Evolutionary conservation across 2,329 filamentous ascomycete species (phyloP).

Genomic region (Plenodomus lindquistii): DNA sequence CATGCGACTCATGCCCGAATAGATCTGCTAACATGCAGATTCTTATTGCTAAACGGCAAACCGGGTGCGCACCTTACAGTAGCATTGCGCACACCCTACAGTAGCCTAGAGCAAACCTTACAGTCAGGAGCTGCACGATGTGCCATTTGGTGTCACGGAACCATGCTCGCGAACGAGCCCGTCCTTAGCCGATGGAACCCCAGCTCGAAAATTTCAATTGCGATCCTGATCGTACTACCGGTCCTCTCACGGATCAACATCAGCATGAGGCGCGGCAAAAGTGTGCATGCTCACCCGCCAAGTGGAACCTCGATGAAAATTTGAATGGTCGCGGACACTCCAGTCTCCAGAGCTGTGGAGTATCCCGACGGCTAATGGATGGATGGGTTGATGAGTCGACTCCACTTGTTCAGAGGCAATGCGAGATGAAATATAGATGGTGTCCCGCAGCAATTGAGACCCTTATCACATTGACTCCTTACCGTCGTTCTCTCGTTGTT

Average conservation of each 20-base stretch:
- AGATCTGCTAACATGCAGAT: conserved; percentile 26
- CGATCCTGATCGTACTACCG: conserved; percentile 13
- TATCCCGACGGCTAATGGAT: conserved; percentile 27
- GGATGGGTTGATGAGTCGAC: conserved; percentile 20
- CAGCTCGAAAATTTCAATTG: conserved; percentile 27
- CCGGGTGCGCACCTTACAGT: conserved; percentile 5
- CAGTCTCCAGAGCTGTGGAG: conserved; percentile 32
- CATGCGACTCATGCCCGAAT: conserved; percentile 15
- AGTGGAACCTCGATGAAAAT: conserved; percentile 41
- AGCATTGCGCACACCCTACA: conserved; percentile 1
- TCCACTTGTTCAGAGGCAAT: conserved; percentile 14
- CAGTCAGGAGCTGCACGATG: conserved; percentile 4
- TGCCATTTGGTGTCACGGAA: conserved; percentile 11
- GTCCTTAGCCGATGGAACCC: conserved; percentile 27
- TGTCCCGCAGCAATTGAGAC: conserved; percentile 15
- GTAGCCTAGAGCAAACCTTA: neutral
- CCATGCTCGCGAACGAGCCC: conserved; percentile 19
- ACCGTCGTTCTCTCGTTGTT: conserved; percentile 7
- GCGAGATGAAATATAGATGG: conserved; percentile 22
- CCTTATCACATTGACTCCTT: conserved; percentile 18
- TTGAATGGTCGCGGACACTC: conserved; percentile 26
- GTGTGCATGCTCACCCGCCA: conserved; percentile 19
- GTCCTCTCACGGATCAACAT: conserved; percentile 22
- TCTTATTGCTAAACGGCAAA: conserved; percentile 18
- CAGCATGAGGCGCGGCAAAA: conserved; percentile 20